Base-by-base conservation (phyloP, 495 filamentous ascomycete genomes). In the Tuber brumale region DNA sequence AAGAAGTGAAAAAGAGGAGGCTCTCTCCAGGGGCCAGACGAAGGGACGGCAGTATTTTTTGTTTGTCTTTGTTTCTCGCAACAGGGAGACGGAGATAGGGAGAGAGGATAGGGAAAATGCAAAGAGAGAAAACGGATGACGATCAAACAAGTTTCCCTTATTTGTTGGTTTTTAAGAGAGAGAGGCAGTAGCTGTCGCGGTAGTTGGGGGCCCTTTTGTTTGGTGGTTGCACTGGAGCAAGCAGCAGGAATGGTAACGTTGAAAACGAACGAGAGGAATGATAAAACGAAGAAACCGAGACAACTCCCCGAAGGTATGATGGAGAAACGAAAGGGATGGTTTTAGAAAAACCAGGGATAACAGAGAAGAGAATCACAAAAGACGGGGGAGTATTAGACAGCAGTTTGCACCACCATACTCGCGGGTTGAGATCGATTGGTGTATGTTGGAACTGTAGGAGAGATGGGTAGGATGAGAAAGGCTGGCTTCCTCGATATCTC, bases 321-420 rank as follows among this genome's bases (percentile, higher is more conserved):
- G 76, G 71, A 76, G 70, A 77, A 79, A 80, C 77, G 57, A 70
- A 77, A 70, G 70, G 70, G 72, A 69, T 72, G 72, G 72, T 61
- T 57, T 51, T 72, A 23, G 73, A 46, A 72, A 79, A 76, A 27
- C 51, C 70, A 76, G 70, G 74, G 57, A 73, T 69, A 70, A 48
- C 4, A 45, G 51, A 76, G 74, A 70, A 74, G 70, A 66, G 57
- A 42, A 43, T 48, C 69, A 70, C 75, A 35, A 46, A 72, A 70
- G 41, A 75, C 16, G 44, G 74, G 72, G 73, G 57, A 66, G 57
- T 66, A 72, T 79, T 71, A 79, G 78, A 76, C 70, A 71, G 57
- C 70, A 72, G 46, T 76, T 71, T 79, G 78, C 77, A 80, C 75
- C 78, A 80, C 66, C 78, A 80, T 80, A 70, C 78, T 76, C 73